phyloP scores from a whole-genome alignment of 495 filamentous ascomycete species.

The Xylaria sp. region DNA sequence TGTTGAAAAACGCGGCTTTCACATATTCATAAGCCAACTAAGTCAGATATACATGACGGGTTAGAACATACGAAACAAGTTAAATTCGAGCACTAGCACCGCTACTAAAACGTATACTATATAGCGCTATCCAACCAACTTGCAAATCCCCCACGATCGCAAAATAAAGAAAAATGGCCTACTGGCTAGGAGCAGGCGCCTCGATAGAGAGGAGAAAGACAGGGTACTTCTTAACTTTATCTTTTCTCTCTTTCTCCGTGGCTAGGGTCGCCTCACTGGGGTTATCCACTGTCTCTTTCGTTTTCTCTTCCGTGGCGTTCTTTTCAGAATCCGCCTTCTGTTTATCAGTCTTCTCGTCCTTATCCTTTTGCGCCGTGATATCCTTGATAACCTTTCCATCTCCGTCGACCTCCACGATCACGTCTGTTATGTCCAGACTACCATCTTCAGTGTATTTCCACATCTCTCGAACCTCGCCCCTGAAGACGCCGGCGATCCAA shows the following conservation, averaged over 20 bases:
- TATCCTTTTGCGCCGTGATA: constrained; percentile 21
- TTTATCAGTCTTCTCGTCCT: constrained; percentile 16
- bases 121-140: neutral
- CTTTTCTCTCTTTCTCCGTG: neutral
- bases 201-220: constrained; percentile 42
- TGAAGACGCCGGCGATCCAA: constrained; percentile 78
- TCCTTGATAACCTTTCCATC: constrained; percentile 41
- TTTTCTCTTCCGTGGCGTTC: constrained; percentile 11
- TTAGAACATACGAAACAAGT: neutral
- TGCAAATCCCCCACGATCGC: neutral
- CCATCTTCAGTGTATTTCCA: constrained; percentile 82
- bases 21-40: neutral
- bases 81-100: neutral
- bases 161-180: neutral
- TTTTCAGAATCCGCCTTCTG: constrained; percentile 4
- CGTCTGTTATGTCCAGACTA: constrained; percentile 55
- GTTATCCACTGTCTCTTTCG: neutral
- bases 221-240: constrained; percentile 21
- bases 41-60: neutral
- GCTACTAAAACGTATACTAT: neutral
- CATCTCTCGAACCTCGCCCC: constrained; percentile 75
- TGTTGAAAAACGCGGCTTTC: neutral
- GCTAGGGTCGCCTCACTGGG: neutral
- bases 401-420: constrained; percentile 50
- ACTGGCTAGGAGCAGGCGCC: constrained; percentile 30